Base-by-base conservation (phyloP, 2,329 filamentous ascomycete genomes). In the Dothidotthia symphoricarpi region DNA sequence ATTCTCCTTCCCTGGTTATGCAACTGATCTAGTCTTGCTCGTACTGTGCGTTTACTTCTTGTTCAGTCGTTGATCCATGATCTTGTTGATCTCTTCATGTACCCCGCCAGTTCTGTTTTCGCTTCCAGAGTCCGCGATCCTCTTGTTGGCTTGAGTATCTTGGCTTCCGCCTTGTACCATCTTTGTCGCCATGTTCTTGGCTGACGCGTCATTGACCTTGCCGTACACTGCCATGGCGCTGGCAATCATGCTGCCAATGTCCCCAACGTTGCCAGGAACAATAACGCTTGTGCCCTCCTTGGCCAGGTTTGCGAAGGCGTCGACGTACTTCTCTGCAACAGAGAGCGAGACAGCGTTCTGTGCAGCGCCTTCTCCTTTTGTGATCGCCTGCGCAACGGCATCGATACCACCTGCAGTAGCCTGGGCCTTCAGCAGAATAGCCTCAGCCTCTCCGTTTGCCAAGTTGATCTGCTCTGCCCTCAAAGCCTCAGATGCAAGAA, bases 271-370 rank as follows among this genome's bases (percentile, higher is more conserved):
- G 9, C 93, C 93, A 1, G 93, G 93, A 11, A 98, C 90, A 14
- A 98, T 88, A 17, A 98, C 85, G 4, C 89, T 87, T 3, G 93
- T 98, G 56, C 93, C 88, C 74, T 98, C 90, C 71, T 91, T 93
- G 34, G 93, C 93, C 54, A 98, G 75, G 63, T 90, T 88, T 53
- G 80, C 84, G 61, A 97, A 98, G 3, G 93, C 93, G 30, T 94
- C 91, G 35, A 98, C 93, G 58, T 98, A 98, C 71, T 96, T 95
- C 78, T 98, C 93, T 0, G 93, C 93, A 7, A 98, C 88, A 11
- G 79, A 87, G 46, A 98, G 71, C 59, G 87, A 90, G 29, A 98
- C 78, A 16, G 93, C 93, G 24, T 82, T 81, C 64, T 93, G 85
- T 2, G 93, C 93, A 38, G 83, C 77, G 39, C 81, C 77, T 51